Evolutionary conservation across 192 early-diverging fungal species (phyloP), one percentile per base, ranked within the genome.

Genomic region (Dispira parvispora): DNA sequence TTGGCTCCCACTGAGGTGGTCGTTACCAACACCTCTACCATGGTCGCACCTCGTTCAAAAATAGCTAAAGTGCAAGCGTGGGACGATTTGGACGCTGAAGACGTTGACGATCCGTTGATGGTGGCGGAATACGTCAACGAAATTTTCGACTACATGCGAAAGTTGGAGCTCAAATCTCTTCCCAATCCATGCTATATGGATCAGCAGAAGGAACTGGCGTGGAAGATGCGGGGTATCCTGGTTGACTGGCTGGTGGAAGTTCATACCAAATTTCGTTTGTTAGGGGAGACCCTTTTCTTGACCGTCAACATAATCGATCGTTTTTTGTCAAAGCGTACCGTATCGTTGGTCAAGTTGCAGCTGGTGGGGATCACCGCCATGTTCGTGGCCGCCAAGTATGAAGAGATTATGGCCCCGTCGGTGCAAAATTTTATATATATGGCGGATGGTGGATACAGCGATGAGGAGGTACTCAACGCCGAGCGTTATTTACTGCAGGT

Each of bases 241-340:
- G 76, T 96, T 32, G 91, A 97, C 71, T 99, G 96, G 96, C 75
- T 99, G 0, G 79, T 94, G 50, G 89, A 97, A 68, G 84, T 92
- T 23, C 92, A 97, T 73, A 71, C 81, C 71, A 85, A 91, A 68
- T 90, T 99, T 73, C 83, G 84, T 43, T 77, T 97, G 61, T 76
- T 95, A 16, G 90, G 92, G 25, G 96, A 99, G 73, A 97, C 96
- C 9, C 77, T 99, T 12, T 99, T 86, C 66, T 68, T 97, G 62
- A 75, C 92, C 10, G 83, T 96, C 62, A 99, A 99, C 71, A 78
- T 97, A 43, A 80, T 99, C 45, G 96, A 99, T 68, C 88, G 96
- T 8, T 96, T 97, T 70, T 78, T 99, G 21, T 90, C 90, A 23
- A 67, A 73, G 52, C 87, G 94, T 32, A 77, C 83, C n/a, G 89